Conservation (phyloP, 345 rosid species). For the Boechera stricta region DNA sequence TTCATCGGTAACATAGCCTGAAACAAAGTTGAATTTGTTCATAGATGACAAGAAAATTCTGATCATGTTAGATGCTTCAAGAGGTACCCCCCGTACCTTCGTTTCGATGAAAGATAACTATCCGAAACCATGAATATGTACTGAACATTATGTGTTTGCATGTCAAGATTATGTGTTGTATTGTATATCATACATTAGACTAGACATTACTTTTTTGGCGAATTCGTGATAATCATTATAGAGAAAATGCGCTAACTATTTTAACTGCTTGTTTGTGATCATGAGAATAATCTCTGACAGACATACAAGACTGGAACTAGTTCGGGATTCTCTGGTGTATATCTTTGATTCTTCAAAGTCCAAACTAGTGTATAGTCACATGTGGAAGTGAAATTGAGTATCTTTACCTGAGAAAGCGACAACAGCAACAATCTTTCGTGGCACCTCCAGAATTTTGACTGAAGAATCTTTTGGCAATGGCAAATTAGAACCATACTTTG, state of each 20-base stretch:
- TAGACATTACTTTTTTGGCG: background rate
- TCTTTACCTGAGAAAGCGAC: constrained; percentile 79
- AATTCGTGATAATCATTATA: background rate
- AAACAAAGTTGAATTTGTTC: constrained; percentile 19
- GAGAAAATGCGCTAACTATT: background rate
- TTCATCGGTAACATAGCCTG: constrained; percentile 86
- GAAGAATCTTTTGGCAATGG: constrained; percentile 78
- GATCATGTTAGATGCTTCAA: background rate
- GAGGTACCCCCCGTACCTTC: background rate
- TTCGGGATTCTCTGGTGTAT: background rate
- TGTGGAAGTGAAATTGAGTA: constrained; percentile 16
- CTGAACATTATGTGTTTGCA: background rate
- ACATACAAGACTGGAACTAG: background rate
- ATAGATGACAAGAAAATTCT: background rate
- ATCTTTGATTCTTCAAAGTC: background rate
- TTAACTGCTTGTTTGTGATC: background rate
- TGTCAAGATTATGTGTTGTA: background rate
- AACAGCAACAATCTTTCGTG: constrained; percentile 73
- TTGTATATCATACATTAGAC: constrained; percentile 4
- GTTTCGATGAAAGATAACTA: constrained; percentile 7
- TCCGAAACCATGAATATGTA: background rate
- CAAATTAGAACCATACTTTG: constrained; percentile 76
- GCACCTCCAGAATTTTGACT: constrained; percentile 76
- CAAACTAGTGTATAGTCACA: constrained; percentile 8
- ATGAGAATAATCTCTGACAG: background rate